Evolutionary conservation across 1,139 yeast genomes (phyloP).

Genomic region (Hemisphaericaspora subhashii): DNA sequence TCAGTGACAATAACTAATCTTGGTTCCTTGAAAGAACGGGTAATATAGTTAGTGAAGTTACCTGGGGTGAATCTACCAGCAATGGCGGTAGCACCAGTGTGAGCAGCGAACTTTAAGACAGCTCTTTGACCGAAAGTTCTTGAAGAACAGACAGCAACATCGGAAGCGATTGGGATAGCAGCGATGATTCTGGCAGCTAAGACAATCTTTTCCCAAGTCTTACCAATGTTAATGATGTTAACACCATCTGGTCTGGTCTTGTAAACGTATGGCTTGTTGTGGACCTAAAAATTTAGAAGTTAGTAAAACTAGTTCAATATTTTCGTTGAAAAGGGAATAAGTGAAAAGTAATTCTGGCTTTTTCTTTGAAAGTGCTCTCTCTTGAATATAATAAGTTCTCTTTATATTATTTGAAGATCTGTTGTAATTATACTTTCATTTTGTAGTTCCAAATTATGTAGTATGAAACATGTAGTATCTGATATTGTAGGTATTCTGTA

Average conservation of each 20-base stretch:
- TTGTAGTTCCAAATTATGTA: no score
- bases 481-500: no score
- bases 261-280: conserved; percentile 99
- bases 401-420: no score
- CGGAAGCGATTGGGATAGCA: conserved; percentile 97
- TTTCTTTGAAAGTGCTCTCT: no score
- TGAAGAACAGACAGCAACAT: conserved; percentile 98
- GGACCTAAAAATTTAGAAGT: conserved; percentile 66
- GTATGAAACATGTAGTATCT: no score
- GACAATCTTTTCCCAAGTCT: conserved; percentile 99
- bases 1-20: conserved; percentile 98
- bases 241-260: conserved; percentile 99
- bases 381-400: no score
- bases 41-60: conserved; percentile 99
- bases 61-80: conserved; percentile 99
- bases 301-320: conserved; percentile 28
- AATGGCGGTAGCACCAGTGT: conserved; percentile 99
- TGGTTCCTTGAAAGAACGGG: conserved; percentile 99
- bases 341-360: not conserved
- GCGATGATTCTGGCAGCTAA: conserved; percentile 99
- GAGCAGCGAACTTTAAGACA: conserved; percentile 98
- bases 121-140: conserved; percentile 99
- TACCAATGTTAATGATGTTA: conserved; percentile 95
- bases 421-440: no score
- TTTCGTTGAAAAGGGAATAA: not conserved